These are phyloP conservation scores for Elymus sibiricus DNA, from an alignment of 176 grass and related monocot species.

Conservation along the genomic window DNA sequence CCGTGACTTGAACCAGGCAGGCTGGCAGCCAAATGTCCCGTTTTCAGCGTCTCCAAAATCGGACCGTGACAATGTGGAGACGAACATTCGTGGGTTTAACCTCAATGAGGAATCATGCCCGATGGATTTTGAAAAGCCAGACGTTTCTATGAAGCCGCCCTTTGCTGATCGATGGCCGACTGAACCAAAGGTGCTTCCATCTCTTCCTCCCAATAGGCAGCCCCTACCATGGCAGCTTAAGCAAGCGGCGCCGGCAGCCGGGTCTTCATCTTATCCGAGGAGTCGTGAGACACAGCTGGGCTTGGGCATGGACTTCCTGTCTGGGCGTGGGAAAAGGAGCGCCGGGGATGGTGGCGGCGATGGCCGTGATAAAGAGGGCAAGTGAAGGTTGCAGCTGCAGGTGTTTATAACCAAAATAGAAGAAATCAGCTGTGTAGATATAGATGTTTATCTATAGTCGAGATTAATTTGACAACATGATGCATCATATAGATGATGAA, in stretches of 20 bases:
- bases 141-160: constrained; percentile 18
- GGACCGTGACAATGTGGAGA: constrained; percentile 43
- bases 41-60: constrained; percentile 37
- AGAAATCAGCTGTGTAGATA: constrained; percentile 24
- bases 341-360: constrained; percentile 48
- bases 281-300: constrained; percentile 41
- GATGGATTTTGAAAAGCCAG: constrained; percentile 38
- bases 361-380: constrained; percentile 40
- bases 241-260: constrained; percentile 7
- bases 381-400: constrained; percentile 13
- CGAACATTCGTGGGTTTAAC: constrained; percentile 49
- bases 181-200: constrained; percentile 46
- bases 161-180: constrained; percentile 40
- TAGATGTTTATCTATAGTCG: constrained; percentile 12
- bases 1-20: constrained; percentile 46
- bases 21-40: constrained; percentile 34
- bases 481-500: neutral
- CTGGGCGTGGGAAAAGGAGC: constrained; percentile 55
- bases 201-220: constrained; percentile 39
- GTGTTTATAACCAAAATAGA: neutral
- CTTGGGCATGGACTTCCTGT: constrained; percentile 41
- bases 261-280: constrained; percentile 50
- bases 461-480: neutral
- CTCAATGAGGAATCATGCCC: constrained; percentile 49
- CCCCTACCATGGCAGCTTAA: constrained; percentile 53